Conservation (phyloP, 306 rosid species). For the Fragaria iinumae region DNA sequence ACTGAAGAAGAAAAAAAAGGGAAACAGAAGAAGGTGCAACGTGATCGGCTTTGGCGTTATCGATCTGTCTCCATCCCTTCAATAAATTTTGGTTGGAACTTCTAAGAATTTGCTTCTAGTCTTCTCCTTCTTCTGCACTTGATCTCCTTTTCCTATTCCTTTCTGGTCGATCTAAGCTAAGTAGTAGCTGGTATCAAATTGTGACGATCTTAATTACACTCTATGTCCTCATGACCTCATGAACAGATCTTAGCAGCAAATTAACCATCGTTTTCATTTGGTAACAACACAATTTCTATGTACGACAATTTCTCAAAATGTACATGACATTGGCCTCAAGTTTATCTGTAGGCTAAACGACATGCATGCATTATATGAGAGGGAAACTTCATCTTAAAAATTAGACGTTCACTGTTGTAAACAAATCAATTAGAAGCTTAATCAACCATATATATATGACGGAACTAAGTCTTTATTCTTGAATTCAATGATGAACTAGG, state of each 20-base stretch:
- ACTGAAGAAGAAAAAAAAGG: neutral
- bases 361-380: neutral
- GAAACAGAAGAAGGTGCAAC: neutral
- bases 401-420: neutral
- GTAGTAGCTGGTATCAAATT: too few relatives aligned
- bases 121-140: neutral
- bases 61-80: neutral
- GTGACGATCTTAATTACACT: too few relatives aligned
- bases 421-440: neutral
- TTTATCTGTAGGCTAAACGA: neutral
- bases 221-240: too few relatives aligned
- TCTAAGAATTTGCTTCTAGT: neutral
- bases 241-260: too few relatives aligned
- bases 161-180: too few relatives aligned
- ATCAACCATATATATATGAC: too few relatives aligned
- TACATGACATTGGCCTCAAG: neutral
- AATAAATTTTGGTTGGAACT: neutral
- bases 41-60: conserved; percentile 3
- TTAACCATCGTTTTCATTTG: neutral
- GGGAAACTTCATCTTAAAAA: neutral
- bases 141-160: neutral
- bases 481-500: too few relatives aligned
- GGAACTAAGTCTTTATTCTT: too few relatives aligned
- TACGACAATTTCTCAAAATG: neutral
- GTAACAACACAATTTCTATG: neutral